Evolutionary conservation across 257 asterid species (phyloP), one percentile per base, ranked within the genome.

Genomic region (Ophiorrhiza pumila): DNA sequence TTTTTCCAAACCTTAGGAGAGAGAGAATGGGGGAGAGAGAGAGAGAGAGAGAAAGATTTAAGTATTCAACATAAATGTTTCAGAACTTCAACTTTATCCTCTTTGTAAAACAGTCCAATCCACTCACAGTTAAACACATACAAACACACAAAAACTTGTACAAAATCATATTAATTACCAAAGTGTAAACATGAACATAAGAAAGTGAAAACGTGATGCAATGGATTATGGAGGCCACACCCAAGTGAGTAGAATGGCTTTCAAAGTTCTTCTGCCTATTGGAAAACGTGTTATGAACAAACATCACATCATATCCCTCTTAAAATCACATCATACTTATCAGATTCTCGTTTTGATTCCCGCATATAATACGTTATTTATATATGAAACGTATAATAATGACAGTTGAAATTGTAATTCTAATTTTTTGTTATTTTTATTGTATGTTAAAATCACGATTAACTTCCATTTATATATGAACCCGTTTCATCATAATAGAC

Each of bases 201-300:
- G 5, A 22, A 31, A 15, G 50, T 20, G 22, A n/a, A 57, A 62
- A 62, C 55, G 71, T 62, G 53, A 20, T 14, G 27, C 6, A 46
- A 32, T 72, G 37, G 25, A 5, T 1, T n/a, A 11, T 23, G 23
- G 53, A 20, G 69, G 35, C 52, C 69, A 64, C 45, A 7, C 49
- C 43, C 43, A 37, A 31, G 49, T n/a, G 37, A 22, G 58, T 6
- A 60, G 32, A 13, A 7, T n/a, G 14, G 20, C 34, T 72, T 62
- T 32, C 29, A 14, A 7, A 18, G 29, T 35, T 49, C 53, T 35
- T 49, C 53, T 62, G 65, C n/a, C 9, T 34, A 62, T 31, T 72
- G 63, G 43, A 37, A 62, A 72, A 72, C 53, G 71, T 60, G 76
- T 0, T 22, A 49, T n/a, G 35, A 17, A 25, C n/a, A n/a, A n/a